A percentile compares a stretch with the other conserved stretches of the same genome.
phyloP scores from a whole-genome alignment of 2,329 filamentous ascomycete species.

The Ophiocordyceps camponoti-leonardi region DNA sequence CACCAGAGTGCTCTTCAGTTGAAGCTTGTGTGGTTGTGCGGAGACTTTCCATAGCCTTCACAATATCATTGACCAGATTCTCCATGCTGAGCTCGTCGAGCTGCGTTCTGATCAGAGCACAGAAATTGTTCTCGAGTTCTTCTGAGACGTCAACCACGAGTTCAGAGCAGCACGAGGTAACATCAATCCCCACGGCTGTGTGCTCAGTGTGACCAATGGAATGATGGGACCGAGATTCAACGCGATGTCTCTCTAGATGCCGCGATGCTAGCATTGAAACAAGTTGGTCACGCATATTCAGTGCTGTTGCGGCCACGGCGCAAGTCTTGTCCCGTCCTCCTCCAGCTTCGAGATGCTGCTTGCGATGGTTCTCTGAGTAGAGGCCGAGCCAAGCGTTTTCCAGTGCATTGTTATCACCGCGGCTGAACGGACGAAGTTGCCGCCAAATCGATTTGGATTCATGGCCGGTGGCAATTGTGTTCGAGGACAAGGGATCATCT shows the following conservation, averaged over 20 bases:
- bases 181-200: constrained; percentile 21
- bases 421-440: constrained; percentile 60
- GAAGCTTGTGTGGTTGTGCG: constrained; percentile 1
- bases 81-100: constrained; percentile 23
- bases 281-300: constrained; percentile 14
- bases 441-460: constrained; percentile 36
- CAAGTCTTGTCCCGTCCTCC: constrained; percentile 6
- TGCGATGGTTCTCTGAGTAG: constrained; percentile 26
- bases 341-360: constrained; percentile 24
- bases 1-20: neutral
- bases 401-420: constrained; percentile 60
- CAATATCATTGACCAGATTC: constrained; percentile 26
- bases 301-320: constrained; percentile 14
- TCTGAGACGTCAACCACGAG: constrained; percentile 27
- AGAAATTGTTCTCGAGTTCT: constrained; percentile 31
- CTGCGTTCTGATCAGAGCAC: constrained; percentile 25
- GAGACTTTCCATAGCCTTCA: constrained; percentile 14
- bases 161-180: constrained; percentile 29
- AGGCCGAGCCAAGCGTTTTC: constrained; percentile 62
- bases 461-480: constrained; percentile 30
- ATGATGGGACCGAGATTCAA: neutral
- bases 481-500: constrained; percentile 68
- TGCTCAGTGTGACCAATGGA: neutral
- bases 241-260: constrained; percentile 29
- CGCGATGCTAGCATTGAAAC: constrained; percentile 24